phyloP scores from a whole-genome alignment of 2,329 filamentous ascomycete genomes.

The Cladosporium colombiae region DNA sequence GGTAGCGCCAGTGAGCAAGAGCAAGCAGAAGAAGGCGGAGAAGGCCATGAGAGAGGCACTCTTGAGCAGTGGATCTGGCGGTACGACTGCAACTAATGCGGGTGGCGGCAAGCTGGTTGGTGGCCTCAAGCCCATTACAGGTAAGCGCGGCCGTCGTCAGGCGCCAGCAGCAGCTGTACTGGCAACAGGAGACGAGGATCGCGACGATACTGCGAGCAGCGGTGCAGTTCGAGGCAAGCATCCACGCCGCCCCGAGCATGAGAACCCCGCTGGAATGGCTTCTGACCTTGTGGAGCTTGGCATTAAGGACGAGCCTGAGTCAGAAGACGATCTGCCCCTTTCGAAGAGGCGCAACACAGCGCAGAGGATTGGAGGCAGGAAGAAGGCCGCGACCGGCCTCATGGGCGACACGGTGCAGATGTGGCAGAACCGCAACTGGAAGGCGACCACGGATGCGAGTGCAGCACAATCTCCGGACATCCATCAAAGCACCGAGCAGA shows the following conservation, averaged over 20 bases:
- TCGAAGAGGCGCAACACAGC: conserved; percentile 3
- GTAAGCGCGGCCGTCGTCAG: conserved; percentile 1
- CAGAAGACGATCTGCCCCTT: conserved; percentile 3
- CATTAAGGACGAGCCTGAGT: conserved; percentile 3
- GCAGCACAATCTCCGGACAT: background rate
- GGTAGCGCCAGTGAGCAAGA: conserved; percentile 8
- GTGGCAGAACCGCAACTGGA: conserved; percentile 7
- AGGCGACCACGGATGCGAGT: background rate
- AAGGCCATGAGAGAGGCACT: background rate
- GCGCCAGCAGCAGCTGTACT: background rate
- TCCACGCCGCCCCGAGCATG: background rate
- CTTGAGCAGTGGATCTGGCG: background rate
- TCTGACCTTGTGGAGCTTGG: background rate
- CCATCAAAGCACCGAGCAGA: background rate
- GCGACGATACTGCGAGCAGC: background rate
- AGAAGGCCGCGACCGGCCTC: background rate
- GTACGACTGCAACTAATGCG: background rate
- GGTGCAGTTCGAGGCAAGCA: background rate
- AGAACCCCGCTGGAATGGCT: background rate
- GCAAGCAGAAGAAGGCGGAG: conserved; percentile 11
- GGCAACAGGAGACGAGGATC: background rate
- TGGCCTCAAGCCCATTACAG: background rate
- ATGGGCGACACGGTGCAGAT: background rate
- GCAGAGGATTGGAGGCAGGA: background rate
- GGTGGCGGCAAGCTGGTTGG: background rate